These are phyloP conservation scores for Taphrina deformans DNA, from an alignment of 1,139 yeast genomes.

Conservation along the genomic window DNA sequence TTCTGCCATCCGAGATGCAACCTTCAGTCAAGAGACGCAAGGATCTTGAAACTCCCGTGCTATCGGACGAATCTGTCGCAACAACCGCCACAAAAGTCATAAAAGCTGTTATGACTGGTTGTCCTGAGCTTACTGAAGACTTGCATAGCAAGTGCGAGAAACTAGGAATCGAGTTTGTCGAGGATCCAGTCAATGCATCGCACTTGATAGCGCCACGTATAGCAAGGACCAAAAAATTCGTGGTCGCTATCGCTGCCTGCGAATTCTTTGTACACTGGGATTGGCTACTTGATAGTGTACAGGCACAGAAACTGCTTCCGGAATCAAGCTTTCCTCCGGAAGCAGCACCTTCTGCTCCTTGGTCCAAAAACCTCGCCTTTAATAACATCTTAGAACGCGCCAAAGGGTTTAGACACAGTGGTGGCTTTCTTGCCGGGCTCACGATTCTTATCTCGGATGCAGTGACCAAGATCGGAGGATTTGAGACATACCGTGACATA, in stretches of 20 bases:
- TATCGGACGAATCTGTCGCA: not conserved
- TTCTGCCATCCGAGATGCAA: conserved; percentile 4
- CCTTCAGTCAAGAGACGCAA: conserved; percentile 5
- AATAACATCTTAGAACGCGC: conserved; percentile 45
- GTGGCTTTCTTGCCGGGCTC: conserved; percentile 51
- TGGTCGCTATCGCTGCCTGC: conserved; percentile 50
- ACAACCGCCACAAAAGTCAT: not conserved
- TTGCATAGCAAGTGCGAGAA: conserved; percentile 38
- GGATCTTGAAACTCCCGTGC: not conserved
- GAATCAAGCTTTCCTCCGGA: conserved; percentile 15
- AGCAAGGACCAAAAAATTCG: conserved; percentile 80
- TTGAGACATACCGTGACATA: conserved; percentile 57
- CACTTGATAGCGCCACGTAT: conserved; percentile 68
- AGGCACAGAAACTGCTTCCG: conserved; percentile 7
- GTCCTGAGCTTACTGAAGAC: conserved; percentile 36
- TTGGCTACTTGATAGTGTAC: conserved; percentile 15
- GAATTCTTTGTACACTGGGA: conserved; percentile 24
- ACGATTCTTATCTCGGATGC: conserved; percentile 61
- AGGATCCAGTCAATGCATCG: conserved; percentile 44
- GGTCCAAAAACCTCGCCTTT: conserved; percentile 39
- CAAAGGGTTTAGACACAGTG: conserved; percentile 41
- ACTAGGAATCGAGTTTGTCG: conserved; percentile 44
- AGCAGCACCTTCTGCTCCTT: conserved; percentile 5
- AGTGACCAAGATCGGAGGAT: conserved; percentile 60
- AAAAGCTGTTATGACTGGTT: conserved; percentile 40